Base-by-base conservation (phyloP, 495 filamentous ascomycete genomes). In the Aspergillus ellipticus region DNA sequence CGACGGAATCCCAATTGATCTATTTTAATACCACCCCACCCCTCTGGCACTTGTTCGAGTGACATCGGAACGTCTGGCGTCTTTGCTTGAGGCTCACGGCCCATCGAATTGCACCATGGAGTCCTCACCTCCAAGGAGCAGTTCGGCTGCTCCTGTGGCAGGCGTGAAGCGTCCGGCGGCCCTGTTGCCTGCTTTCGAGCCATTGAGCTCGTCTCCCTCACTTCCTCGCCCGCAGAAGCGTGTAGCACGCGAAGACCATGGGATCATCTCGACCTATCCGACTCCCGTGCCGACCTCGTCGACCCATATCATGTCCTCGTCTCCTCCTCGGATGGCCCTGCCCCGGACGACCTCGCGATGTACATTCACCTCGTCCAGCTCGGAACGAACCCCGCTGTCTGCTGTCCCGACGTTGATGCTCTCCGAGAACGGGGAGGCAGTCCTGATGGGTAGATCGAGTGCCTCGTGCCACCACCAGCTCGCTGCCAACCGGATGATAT, bases 211-310 rank as follows among this genome's bases (percentile, higher is more conserved):
- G 11, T 96, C 93, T 28, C 94, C 92, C 22, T 83, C 78, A 55
- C 82, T 93, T 54, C 90, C 91, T 59, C 81, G 88, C 39, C 83
- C 88, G 13, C 75, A 78, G 51, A 88, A 91, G 76, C 82, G 88
- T 69, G 78, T 83, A 66, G 82, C 84, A 70, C 79, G 83, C 61
- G 79, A 81, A 56, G 74, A 79, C 37, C 69, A 71, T 59, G 60
- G 57, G 60, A 59, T 72, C 56, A 53, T 70, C 56, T 72, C 71
- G 59, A 72, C 64, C 29, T 73, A 97, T 73, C 94, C 93, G 28
- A 96, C 93, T 1, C 93, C 93, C 0, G 83, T 95, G 19, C 91
- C 91, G 46, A 96, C 93, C 22, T 97, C 94, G 2, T 96, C 90
- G 35, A 96, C 92, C 49, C 88, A 89, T 58, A 89, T 96, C 49